Base-by-base conservation (phyloP, 1,284 basidiomycete species). In the Coriolopsis trogii region DNA sequence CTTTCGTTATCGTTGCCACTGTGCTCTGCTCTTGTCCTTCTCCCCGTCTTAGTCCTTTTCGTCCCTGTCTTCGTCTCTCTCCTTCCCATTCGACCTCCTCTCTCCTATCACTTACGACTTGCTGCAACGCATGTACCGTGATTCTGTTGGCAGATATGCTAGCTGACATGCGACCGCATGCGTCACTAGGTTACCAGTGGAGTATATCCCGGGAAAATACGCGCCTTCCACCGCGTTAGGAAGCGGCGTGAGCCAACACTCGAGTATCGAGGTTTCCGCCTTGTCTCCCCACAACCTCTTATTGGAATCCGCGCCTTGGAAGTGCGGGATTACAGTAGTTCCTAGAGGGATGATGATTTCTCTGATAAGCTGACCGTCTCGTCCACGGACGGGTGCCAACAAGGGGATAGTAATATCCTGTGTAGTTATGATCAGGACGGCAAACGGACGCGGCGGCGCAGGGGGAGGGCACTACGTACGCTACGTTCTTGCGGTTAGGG, bases 201-300 rank as follows among this genome's bases (percentile, higher is more conserved):
- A 48, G 34, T 59, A 62, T 3, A 64, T 53, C 1, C 61, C 61
- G 6, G 59, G 65, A 12, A 63, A 45, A 12, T 40, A 37, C 4
- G 60, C 59, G 3, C 58, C 51, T 9, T 47, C 52, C 18, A 65
- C 47, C 0, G 56, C 41, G 4, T 26, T 24, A 4, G 64, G 63
- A 1, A 65, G 50, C 3, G 60, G 56, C 10, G 55, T 43, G 4
- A 70, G 52, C 66, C 67, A 69, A 4, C 67, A 61, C 39, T 68
- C 65, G 1, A 66, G 66, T 75, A 67, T 78, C 70, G 78, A 84
- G 45, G 80, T 74, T 16, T 56, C 51, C 5, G 78, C 74, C 60
- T 85, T 82, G 31, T 75, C 71, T 5, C 83, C 82, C 82, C 82
- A 85, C 4, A 84, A 64, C 2, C 69, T 65, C 53, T 72, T 73